These are phyloP conservation scores for Syncephalastrum racemosum DNA, from an alignment of 371 early-diverging fungal genomes.

Conservation along the genomic window DNA sequence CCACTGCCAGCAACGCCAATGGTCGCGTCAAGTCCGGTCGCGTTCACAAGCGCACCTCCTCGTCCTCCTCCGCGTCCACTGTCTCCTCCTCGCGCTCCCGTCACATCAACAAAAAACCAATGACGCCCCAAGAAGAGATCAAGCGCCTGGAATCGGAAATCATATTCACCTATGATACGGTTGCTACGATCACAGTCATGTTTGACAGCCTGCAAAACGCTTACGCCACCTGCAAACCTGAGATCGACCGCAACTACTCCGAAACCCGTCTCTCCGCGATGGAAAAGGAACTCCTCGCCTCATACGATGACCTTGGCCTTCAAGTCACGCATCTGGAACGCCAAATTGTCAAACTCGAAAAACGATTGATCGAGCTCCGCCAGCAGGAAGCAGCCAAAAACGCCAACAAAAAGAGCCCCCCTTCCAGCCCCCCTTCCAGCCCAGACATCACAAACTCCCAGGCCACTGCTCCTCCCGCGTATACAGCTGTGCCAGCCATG, in stretches of 20 bases:
- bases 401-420: background rate
- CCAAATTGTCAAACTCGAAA: slow-evolving; percentile 32
- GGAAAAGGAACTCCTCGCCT: slow-evolving; percentile 44
- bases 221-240: slow-evolving; percentile 25
- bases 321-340: slow-evolving; percentile 44
- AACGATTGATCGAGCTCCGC: slow-evolving; percentile 21
- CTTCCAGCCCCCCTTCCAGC: slow-evolving; percentile 4
- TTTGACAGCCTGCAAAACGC: slow-evolving; percentile 36
- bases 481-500: background rate
- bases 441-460: background rate
- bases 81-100: slow-evolving; percentile 1
- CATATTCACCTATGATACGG: slow-evolving; percentile 33
- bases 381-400: slow-evolving; percentile 8
- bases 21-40: slow-evolving; percentile 7
- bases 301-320: slow-evolving; percentile 43
- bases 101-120: background rate
- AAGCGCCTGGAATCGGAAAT: slow-evolving; percentile 30
- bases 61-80: slow-evolving; percentile 4
- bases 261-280: slow-evolving; percentile 30
- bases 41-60: slow-evolving; percentile 20
- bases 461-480: background rate
- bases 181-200: slow-evolving; percentile 39
- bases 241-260: slow-evolving; percentile 21
- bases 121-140: slow-evolving; percentile 13
- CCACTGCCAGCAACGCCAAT: too few species aligned